phyloP scores from a whole-genome alignment of 148 eudicot species.

The Vaccinium myrtillus region DNA sequence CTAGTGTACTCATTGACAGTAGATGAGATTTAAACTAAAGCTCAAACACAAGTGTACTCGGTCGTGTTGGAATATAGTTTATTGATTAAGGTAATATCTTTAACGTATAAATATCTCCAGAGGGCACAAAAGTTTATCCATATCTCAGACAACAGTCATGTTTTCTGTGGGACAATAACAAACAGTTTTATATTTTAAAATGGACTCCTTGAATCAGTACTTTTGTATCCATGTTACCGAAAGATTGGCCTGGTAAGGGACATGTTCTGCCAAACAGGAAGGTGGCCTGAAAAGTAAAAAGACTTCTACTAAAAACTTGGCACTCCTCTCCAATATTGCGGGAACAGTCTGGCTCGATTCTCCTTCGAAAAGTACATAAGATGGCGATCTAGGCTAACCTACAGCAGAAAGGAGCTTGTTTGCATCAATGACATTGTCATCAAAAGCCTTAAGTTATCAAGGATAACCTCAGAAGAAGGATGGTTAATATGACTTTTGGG shows the following conservation, averaged over 20 bases:
- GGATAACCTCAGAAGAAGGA: not conserved
- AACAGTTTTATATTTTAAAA: not conserved
- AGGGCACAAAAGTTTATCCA: not conserved
- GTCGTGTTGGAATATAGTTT: not conserved
- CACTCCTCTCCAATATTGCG: not conserved
- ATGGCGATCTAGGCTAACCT: not conserved
- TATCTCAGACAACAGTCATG: not conserved
- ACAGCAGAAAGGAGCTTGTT: not conserved
- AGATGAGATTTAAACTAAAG: not conserved
- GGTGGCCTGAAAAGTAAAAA: not conserved
- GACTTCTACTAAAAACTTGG: not conserved
- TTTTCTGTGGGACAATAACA: not conserved
- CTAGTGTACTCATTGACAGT: not conserved
- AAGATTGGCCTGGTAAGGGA: not conserved
- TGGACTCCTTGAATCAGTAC: not conserved
- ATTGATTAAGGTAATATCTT: not conserved
- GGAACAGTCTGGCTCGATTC: not conserved
- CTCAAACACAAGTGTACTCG: not conserved
- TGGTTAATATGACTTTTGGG: not conserved
- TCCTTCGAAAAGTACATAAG: not conserved
- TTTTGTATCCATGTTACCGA: not conserved
- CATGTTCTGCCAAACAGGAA: constrained; percentile 1
- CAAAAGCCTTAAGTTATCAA: not conserved
- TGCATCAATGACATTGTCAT: not conserved
- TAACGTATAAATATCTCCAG: not conserved